phyloP scores from a whole-genome alignment of 306 rosid genomes.

The Luffa acutangula region DNA sequence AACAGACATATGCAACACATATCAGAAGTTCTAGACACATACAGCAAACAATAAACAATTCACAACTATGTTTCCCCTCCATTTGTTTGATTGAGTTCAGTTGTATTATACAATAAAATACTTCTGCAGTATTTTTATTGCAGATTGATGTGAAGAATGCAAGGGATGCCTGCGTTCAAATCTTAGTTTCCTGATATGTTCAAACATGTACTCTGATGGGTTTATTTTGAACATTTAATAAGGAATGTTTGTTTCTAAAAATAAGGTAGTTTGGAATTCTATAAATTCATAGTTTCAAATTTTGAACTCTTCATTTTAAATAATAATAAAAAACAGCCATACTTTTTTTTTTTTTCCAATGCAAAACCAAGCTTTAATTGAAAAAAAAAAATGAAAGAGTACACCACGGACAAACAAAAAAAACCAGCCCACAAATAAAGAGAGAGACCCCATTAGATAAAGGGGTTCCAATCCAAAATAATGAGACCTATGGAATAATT shows the following conservation, averaged over 20 bases:
- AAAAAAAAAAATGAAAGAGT: no score
- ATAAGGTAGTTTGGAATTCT: not conserved
- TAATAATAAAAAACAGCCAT: no score
- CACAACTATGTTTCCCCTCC: not conserved
- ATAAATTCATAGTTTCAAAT: not conserved
- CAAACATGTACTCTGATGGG: not conserved
- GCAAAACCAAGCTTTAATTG: no score
- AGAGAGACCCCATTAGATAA: no score
- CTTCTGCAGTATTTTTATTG: not conserved
- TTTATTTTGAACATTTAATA: not conserved
- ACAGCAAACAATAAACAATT: not conserved
- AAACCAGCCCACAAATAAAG: no score
- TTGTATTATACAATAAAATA: not conserved
- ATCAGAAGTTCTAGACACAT: constrained; percentile 1
- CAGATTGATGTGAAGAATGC: not conserved
- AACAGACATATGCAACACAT: constrained; percentile 13
- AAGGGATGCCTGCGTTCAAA: constrained; percentile 1
- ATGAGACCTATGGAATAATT: no score
- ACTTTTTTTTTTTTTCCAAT: no score
- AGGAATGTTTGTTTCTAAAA: not conserved
- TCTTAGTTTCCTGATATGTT: not conserved
- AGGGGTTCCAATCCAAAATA: no score
- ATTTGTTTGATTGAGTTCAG: not conserved
- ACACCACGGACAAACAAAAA: no score
- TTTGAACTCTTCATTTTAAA: not conserved